Percentiles rank a stretch among this genome's conserved stretches.
Evolutionary conservation across 495 filamentous ascomycete species (phyloP).

Genomic region (Saxophila tyrrhenica): DNA sequence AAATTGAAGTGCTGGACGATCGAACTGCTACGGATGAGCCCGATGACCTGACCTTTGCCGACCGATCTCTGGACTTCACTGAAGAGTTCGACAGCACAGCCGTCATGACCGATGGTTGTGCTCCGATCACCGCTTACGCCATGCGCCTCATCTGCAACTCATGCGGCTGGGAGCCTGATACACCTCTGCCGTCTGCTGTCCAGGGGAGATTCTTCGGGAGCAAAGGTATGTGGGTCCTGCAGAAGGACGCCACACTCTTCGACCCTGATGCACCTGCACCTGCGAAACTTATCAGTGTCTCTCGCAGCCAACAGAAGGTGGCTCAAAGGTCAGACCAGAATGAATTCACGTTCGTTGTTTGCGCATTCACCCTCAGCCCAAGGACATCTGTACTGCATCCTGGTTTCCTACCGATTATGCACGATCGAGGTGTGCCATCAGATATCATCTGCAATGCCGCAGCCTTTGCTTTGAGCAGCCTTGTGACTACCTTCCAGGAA

Average conservation of each 20-base stretch:
- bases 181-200: conserved; percentile 53
- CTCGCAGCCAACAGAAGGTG: conserved; percentile 72
- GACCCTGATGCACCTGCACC: conserved; percentile 15
- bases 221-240: conserved; percentile 84
- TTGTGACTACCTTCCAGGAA: not conserved
- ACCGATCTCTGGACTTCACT: conserved; percentile 9
- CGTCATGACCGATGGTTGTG: conserved; percentile 23
- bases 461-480: not conserved
- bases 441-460: conserved; percentile 30
- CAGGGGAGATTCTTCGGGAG: conserved; percentile 75
- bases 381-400: conserved; percentile 57
- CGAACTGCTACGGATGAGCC: conserved; percentile 15
- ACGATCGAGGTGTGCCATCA: conserved; percentile 49
- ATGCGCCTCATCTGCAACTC: conserved; percentile 12
- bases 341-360: conserved; percentile 26
- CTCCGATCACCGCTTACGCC: conserved; percentile 21
- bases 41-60: conserved; percentile 24
- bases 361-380: conserved; percentile 49
- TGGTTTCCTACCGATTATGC: conserved; percentile 68
- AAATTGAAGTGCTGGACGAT: conserved; percentile 21
- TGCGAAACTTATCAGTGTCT: conserved; percentile 63
- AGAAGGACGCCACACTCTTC: conserved; percentile 23
- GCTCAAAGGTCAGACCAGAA: conserved; percentile 31
- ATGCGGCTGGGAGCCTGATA: conserved; percentile 2
- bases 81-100: not conserved